Evolutionary conservation across 2,329 filamentous ascomycete genomes (phyloP), one percentile per base, ranked within the genome.

Genomic region (Dactylellina drechsleri): DNA sequence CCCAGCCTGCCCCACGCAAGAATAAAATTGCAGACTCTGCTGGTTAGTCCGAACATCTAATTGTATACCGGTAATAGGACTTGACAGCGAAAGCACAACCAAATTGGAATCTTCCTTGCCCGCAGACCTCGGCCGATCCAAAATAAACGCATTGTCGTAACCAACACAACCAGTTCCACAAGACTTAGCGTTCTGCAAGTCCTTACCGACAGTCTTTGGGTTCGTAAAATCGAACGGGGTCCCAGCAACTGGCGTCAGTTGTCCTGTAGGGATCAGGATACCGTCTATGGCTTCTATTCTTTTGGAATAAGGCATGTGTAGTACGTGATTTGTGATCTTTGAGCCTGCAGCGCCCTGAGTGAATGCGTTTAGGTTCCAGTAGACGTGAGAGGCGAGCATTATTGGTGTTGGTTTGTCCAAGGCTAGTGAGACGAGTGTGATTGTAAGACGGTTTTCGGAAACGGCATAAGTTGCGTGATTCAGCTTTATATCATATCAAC

Each of bases 1-100:
- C 41, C 72, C 65, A 52, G 4, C 36, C 13, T 62, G 60, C 20
- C 56, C 58, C 40, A 74, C 52, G 85, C 93, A 97, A 76, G 87
- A 89, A 85, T 96, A 97, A 79, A 97, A 86, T 83, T 97, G 93
- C 82, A 96, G 89, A 2, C 92, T 93, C 10, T 91, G 88, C 83
- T 97, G 93, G 83, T 97, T 92, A 6, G 90, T 89, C 82, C 86
- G 92, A 78, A 97, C 84, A 70, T 96, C 91, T 68, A 97, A 81
- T 80, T 89, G 88, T 81, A 97, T 97, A 56, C 93, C 93, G 0
- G 91, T 93, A 87, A 88, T 92, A 3, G 87, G 85, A 43, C 90
- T 91, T 2, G 88, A 88, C 28, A 97, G 84, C 6, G 86, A 57
- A 78, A 81, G 43, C 82, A 81, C 43, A 83, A 79, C 62, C 82